A percentile compares a stretch with the other conserved stretches of the same genome.
Conservation (phyloP, 2,329 filamentous ascomycete species). For the Ceratocystis colombiana region DNA sequence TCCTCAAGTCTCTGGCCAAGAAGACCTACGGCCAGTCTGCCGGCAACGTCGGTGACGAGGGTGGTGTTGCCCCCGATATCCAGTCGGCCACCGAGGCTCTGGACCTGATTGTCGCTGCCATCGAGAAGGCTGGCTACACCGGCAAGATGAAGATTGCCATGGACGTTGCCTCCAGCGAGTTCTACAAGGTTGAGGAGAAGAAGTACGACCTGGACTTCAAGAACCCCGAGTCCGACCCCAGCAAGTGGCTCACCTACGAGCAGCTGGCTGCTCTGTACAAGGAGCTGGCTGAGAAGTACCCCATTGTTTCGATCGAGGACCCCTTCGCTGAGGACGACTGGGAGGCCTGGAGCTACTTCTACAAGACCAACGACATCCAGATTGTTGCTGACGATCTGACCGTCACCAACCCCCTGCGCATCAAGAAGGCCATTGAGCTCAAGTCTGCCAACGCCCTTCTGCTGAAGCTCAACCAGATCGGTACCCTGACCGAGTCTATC, state of each 20-base stretch:
- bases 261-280: conserved; percentile 89
- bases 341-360: conserved; percentile 99
- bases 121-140: conserved; percentile 89
- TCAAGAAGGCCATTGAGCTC: conserved; percentile 98
- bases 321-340: conserved; percentile 99
- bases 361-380: conserved; percentile 97
- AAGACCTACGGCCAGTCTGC: conserved; percentile 99
- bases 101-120: conserved; percentile 87
- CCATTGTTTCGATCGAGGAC: conserved; percentile 97
- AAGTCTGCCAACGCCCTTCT: conserved; percentile 98
- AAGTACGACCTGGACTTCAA: conserved; percentile 99
- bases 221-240: conserved; percentile 92
- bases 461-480: conserved; percentile 99
- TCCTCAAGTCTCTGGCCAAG: conserved; percentile 93
- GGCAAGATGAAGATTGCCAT: conserved; percentile 97
- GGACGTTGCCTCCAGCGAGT: conserved; percentile 98
- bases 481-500: conserved; percentile 96
- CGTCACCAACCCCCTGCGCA: conserved; percentile 96
- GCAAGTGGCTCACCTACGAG: conserved; percentile 98
- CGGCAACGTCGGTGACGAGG: conserved; percentile 98
- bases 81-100: conserved; percentile 94
- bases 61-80: conserved; percentile 98
- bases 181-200: conserved; percentile 96
- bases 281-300: conserved; percentile 83
- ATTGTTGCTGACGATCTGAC: conserved; percentile 98